Evolutionary conservation across 768 basidiomycete species (phyloP).

Genomic region (Panaeolus papilionaceus): DNA sequence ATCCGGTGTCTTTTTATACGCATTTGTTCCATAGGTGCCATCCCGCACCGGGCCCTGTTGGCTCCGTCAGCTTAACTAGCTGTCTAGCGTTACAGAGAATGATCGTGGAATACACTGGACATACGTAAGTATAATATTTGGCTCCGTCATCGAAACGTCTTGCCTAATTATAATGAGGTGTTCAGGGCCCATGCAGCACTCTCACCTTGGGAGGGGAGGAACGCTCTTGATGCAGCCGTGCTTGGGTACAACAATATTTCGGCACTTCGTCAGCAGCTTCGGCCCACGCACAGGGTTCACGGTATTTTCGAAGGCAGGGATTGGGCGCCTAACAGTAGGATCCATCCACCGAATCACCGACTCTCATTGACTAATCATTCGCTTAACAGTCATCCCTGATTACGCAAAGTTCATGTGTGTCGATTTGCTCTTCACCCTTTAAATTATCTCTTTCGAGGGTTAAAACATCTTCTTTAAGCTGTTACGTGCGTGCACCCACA

Average conservation of each 20-base stretch:
- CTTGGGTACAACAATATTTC: constrained; percentile 83
- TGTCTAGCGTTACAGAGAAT: constrained; percentile 68
- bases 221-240: constrained; percentile 88
- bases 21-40: constrained; percentile 64
- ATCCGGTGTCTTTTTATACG: neutral
- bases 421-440: too few relatives aligned
- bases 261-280: constrained; percentile 81
- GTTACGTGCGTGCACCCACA: constrained; percentile 76
- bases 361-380: neutral
- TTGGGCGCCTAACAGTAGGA: constrained; percentile 76
- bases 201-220: constrained; percentile 86
- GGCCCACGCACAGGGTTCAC: constrained; percentile 80
- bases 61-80: constrained; percentile 68
- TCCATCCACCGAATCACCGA: neutral
- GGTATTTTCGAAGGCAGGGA: constrained; percentile 79
- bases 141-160: neutral
- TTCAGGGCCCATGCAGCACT: constrained; percentile 76
- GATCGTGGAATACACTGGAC: constrained; percentile 71
- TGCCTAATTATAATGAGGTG: constrained; percentile 3
- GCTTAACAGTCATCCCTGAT: constrained; percentile 75
- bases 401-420: constrained; percentile 74
- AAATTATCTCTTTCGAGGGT: neutral
- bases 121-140: constrained; percentile 56
- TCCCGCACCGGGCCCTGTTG: constrained; percentile 78
- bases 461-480: constrained; percentile 42